These are phyloP conservation scores for Amesomyces nigricolor DNA, from an alignment of 2,329 filamentous ascomycete species.

Conservation along the genomic window DNA sequence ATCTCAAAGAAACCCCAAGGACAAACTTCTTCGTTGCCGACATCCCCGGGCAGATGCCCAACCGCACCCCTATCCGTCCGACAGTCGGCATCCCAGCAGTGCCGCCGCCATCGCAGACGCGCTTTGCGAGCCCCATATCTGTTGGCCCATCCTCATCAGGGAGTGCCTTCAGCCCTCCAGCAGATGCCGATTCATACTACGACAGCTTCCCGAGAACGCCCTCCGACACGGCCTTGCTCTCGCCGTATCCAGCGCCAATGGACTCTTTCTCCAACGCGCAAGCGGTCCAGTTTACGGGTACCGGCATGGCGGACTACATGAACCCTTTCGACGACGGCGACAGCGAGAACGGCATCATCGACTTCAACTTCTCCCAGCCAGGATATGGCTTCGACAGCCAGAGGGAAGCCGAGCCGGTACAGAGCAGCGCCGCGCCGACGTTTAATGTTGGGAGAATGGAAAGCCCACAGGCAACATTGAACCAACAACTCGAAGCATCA, in stretches of 20 bases:
- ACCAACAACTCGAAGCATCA: constrained; percentile 19
- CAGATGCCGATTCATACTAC: constrained; percentile 37
- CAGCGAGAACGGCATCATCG: constrained; percentile 26
- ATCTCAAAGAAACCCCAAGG: constrained; percentile 29
- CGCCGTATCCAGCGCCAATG: constrained; percentile 26
- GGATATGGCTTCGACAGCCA: constrained; percentile 34
- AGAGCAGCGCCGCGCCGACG: constrained; percentile 12
- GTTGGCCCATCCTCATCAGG: constrained; percentile 35
- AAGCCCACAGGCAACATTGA: constrained; percentile 25
- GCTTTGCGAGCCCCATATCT: constrained; percentile 35
- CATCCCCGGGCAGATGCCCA: constrained; percentile 16
- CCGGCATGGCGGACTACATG: constrained; percentile 30
- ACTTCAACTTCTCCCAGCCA: constrained; percentile 26
- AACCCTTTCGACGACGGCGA: constrained; percentile 32
- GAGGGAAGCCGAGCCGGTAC: constrained; percentile 21
- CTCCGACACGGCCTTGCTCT: constrained; percentile 30
- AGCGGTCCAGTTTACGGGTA: constrained; percentile 28
- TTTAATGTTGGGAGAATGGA: constrained; percentile 19
- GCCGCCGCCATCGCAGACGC: constrained; percentile 22
- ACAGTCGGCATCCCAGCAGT: constrained; percentile 15
- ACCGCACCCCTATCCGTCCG: constrained; percentile 7
- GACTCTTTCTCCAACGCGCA: constrained; percentile 28
- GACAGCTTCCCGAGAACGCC: constrained; percentile 36
- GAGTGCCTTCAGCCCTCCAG: constrained; percentile 35
- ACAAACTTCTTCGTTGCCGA: constrained; percentile 26